A percentile compares a stretch with the other conserved stretches of the same genome.
Conservation (phyloP, 2,329 filamentous ascomycete species). For the Colletotrichum plurivorum region DNA sequence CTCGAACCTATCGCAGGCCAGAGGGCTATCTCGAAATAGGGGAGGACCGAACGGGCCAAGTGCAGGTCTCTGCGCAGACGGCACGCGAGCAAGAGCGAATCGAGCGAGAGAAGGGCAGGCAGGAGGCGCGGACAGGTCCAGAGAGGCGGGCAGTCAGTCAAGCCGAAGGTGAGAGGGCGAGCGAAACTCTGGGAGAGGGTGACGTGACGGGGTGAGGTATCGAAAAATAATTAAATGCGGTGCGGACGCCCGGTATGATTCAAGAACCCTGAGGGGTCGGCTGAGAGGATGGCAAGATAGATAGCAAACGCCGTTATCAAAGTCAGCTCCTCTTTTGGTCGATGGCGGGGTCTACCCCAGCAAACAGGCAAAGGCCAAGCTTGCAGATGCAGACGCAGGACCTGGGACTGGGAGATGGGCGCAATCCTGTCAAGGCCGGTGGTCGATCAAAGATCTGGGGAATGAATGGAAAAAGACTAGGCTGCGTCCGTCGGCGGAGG, state of each 20-base stretch:
- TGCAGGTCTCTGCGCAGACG: slow-evolving; percentile 33
- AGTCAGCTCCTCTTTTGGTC: slow-evolving; percentile 37
- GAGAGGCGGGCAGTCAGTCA: not conserved
- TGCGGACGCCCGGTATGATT: slow-evolving; percentile 26
- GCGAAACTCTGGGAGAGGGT: slow-evolving; percentile 17
- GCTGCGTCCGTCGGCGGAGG: slow-evolving; percentile 37
- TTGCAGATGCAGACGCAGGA: slow-evolving; percentile 27
- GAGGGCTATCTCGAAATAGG: slow-evolving; percentile 35
- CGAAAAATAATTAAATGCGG: slow-evolving; percentile 29
- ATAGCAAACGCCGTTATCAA: slow-evolving; percentile 39
- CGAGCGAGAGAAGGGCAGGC: not conserved
- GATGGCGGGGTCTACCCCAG: slow-evolving; percentile 37
- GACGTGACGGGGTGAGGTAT: slow-evolving; percentile 33
- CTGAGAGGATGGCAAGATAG: slow-evolving; percentile 38
- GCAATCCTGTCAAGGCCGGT: slow-evolving; percentile 20
- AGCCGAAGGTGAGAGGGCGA: not conserved
- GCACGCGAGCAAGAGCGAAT: slow-evolving; percentile 6
- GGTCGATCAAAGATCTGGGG: slow-evolving; percentile 40
- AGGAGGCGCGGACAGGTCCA: not conserved
- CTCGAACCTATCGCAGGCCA: slow-evolving; percentile 36
- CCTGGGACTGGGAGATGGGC: slow-evolving; percentile 28
- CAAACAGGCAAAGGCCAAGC: slow-evolving; percentile 32
- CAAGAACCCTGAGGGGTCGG: slow-evolving; percentile 39
- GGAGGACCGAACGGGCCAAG: slow-evolving; percentile 37
- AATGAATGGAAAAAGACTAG: slow-evolving; percentile 34